Conservation (phyloP, 202 grass and related monocot genomes). For the Dendrocalamus latiflorus region DNA sequence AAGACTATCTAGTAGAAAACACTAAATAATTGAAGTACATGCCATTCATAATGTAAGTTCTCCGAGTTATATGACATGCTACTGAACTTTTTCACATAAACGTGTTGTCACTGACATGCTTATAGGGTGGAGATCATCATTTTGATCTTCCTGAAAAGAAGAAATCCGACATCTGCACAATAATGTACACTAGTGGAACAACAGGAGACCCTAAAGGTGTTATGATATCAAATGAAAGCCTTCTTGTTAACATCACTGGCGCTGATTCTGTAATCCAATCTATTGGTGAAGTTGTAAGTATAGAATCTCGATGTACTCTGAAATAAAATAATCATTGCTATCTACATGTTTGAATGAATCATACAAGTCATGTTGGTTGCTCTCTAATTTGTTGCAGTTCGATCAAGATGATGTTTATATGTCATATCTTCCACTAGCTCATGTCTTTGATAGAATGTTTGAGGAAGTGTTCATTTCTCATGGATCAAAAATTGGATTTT, state of each 20-base stretch:
- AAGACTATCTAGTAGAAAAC: background rate
- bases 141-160: constrained; percentile 71
- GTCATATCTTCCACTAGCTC: constrained; percentile 96
- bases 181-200: no score
- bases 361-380: constrained; percentile 13
- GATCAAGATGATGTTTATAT: constrained; percentile 69
- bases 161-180: constrained; percentile 69
- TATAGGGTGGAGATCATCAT: constrained; percentile 52
- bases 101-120: background rate
- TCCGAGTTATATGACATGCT: background rate
- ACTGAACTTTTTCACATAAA: background rate
- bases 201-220: constrained; percentile 95
- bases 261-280: constrained; percentile 32
- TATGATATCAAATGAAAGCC: constrained; percentile 79
- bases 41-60: background rate
- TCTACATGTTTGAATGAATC: background rate
- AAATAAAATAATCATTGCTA: background rate
- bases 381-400: constrained; percentile 42
- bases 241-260: constrained; percentile 50
- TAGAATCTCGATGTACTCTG: background rate
- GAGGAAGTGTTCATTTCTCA: constrained; percentile 84
- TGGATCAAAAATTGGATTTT: constrained; percentile 81
- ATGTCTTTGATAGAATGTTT: constrained; percentile 85
- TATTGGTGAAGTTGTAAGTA: constrained; percentile 61
- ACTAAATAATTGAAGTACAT: background rate